Evolutionary conservation across 805 yeast species (phyloP), one percentile per base, ranked within the genome.

Genomic region (Suhomyces xylopsoci): DNA sequence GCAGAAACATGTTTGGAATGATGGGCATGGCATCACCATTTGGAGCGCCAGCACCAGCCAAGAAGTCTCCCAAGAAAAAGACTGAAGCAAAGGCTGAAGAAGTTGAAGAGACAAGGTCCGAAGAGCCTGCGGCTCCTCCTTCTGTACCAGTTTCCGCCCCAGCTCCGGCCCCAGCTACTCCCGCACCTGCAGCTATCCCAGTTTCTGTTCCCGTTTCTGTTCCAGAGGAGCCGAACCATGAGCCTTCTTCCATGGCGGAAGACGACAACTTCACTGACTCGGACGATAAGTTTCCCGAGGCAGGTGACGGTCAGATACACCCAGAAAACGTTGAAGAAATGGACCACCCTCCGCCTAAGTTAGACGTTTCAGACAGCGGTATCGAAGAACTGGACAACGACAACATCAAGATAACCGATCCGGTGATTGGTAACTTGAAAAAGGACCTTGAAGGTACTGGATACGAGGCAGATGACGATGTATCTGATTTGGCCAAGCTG

Each of bases 1-100:
- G 91, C 4, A 80, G 87, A 71, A 86, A 88, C 53, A 81, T 88
- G 84, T 80, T 84, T 69, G 92, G 91, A 44, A 82, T 82, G 86
- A 79, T 81, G 83, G 85, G 85, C 2, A 73, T 74, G 76, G 61
- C 79, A 55, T 64, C 74, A 17, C 74, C 72, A 6, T 76, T 67
- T 53, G 77, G 79, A 3, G 60, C 54, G 0, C 58, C 68, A 10
- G 51, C 54, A 0, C 58, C 68, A 8, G 51, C 55, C 7, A 41
- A 30, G 7, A 45, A 44, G 10, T 26, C 51, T 7, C 48, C 58
- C 12, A 38, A 45, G 32, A 56, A 50, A 51, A 20, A 24, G 38
- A 12, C 32, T 28, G 36, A 14, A 25, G 26, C 49, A 51, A 20
- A 24, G 38, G n/a, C 32, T 12, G 36, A 42, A 17, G 26, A 34